Percentiles rank a stretch among this genome's conserved stretches.
phyloP scores from a whole-genome alignment of 139 green algal species.

The Edaphochlamys debaryana region DNA sequence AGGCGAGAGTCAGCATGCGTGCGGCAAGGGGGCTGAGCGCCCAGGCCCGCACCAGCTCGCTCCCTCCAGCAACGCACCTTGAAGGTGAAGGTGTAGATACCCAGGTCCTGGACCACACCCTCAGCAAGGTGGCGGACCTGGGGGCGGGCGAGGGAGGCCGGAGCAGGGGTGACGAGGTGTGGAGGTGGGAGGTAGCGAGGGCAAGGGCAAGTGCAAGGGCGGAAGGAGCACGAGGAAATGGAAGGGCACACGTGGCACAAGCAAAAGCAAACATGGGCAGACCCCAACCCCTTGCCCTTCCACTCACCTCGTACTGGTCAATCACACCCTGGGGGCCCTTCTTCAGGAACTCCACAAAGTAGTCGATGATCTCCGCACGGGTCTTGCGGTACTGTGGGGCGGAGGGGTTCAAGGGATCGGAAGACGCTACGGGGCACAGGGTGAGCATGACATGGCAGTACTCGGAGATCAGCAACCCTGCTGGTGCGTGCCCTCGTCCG shows the following conservation, averaged over 20 bases:
- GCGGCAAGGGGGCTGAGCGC: too few relatives aligned
- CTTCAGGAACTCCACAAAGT: conserved; percentile 14
- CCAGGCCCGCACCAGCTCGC: too few relatives aligned
- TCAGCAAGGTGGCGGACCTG: not conserved
- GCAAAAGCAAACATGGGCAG: too few relatives aligned
- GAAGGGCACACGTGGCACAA: too few relatives aligned
- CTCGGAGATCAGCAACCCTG: too few relatives aligned
- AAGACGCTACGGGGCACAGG: too few relatives aligned
- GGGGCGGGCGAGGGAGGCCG: not conserved
- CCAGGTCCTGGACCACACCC: not conserved
- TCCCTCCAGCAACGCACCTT: not conserved
- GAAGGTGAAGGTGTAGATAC: conserved; percentile 36
- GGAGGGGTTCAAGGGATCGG: not conserved
- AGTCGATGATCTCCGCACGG: conserved; percentile 16
- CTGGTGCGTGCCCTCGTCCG: too few relatives aligned
- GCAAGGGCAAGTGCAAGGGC: not conserved
- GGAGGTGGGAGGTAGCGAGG: not conserved
- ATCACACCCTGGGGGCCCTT: not conserved
- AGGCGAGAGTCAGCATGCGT: too few relatives aligned
- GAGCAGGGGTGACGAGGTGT: not conserved
- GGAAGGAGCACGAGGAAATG: too few relatives aligned
- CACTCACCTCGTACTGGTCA: conserved; percentile 16
- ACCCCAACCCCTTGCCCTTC: too few relatives aligned
- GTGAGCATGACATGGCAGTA: too few relatives aligned
- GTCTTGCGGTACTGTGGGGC: not conserved